Evolutionary conservation across 495 filamentous ascomycete genomes (phyloP).

Genomic region (Arthonia radiata): DNA sequence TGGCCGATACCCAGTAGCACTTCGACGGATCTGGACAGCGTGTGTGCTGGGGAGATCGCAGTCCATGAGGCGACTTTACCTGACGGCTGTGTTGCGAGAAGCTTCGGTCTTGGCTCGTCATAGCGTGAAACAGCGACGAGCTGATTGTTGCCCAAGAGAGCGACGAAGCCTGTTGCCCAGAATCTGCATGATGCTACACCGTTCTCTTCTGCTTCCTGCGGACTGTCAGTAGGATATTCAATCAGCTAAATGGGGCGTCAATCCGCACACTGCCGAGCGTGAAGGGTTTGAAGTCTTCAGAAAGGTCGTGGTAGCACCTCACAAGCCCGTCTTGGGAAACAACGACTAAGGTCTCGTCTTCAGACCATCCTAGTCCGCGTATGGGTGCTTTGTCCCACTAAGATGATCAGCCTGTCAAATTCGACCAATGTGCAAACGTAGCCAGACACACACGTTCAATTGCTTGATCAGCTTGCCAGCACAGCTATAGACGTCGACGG

Average conservation of each 20-base stretch:
- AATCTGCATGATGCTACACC: conserved; percentile 75
- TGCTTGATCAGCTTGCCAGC: conserved; percentile 60
- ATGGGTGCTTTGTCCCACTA: conserved; percentile 84
- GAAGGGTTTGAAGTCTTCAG: conserved; percentile 88
- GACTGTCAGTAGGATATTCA: not conserved
- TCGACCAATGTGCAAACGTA: conserved; percentile 1
- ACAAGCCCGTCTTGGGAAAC: conserved; percentile 79
- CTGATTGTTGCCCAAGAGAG: conserved; percentile 71
- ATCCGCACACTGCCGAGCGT: conserved; percentile 56
- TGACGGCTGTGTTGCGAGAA: conserved; percentile 53
- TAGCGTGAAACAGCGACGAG: conserved; percentile 72
- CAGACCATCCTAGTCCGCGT: conserved; percentile 83
- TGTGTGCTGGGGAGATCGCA: conserved; percentile 67
- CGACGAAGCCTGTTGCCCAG: conserved; percentile 78
- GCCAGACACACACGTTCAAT: conserved; percentile 29
- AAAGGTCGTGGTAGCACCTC: conserved; percentile 70
- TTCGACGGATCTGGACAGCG: conserved; percentile 85
- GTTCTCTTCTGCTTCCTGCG: conserved; percentile 54
- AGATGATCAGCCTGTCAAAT: conserved; percentile 8
- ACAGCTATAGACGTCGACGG: conserved; percentile 84
- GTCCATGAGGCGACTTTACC: conserved; percentile 71
- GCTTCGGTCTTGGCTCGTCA: conserved; percentile 67
- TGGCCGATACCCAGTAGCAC: conserved; percentile 66
- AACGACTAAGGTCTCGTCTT: conserved; percentile 79
- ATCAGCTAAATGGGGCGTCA: not conserved